Percentiles rank a stretch among this genome's conserved stretches.
Conservation (phyloP, 202 grass and related monocot species). For the Carex arenaria region DNA sequence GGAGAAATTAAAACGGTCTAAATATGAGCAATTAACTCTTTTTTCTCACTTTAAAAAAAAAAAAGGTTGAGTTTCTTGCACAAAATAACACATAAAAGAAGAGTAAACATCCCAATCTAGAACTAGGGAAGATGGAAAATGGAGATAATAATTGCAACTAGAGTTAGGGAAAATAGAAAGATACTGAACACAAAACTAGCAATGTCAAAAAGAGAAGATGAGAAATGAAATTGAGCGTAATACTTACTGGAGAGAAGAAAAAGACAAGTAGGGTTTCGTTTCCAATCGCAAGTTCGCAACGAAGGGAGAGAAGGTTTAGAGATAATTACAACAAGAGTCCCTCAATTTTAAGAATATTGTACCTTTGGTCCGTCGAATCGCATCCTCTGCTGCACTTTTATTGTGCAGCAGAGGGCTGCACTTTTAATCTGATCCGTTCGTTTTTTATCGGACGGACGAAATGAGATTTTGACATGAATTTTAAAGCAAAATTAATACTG, state of each 20-base stretch:
- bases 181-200: background rate
- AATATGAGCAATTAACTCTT: background rate
- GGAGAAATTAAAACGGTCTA: background rate
- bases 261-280: constrained; percentile 1
- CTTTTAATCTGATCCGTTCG: no score
- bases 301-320: background rate
- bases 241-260: background rate
- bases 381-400: no score
- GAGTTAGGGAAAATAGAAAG: no score
- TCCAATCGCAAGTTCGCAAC: background rate
- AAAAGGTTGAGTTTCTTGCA: background rate
- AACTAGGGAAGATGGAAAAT: no score
- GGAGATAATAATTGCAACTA: background rate
- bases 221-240: background rate
- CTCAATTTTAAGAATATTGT: background rate
- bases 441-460: no score
- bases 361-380: no score
- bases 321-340: background rate
- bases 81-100: background rate
- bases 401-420: no score
- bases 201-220: background rate
- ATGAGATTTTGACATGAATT: no score
- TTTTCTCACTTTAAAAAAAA: background rate
- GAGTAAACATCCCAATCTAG: background rate
- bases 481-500: no score